These are phyloP conservation scores for Allomyces arbusculus DNA, from an alignment of 192 early-diverging fungal genomes.

Conservation along the genomic window DNA sequence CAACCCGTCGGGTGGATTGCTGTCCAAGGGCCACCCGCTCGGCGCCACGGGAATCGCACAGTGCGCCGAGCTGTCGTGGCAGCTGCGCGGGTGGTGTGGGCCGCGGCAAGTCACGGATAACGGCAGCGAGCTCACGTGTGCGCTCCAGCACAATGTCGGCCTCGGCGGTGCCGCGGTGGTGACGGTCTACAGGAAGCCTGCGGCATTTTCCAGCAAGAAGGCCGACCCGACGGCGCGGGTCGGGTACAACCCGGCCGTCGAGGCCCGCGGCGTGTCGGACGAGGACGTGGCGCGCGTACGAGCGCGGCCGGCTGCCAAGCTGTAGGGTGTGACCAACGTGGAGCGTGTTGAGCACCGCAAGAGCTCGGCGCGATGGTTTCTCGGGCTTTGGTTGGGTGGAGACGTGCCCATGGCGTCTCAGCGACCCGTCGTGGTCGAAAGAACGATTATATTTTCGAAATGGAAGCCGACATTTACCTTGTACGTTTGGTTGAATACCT, in stretches of 20 bases:
- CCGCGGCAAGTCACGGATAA: constrained; percentile 36
- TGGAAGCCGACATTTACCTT: no score
- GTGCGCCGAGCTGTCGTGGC: constrained; percentile 40
- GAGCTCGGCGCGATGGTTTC: no score
- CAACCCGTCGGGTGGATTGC: constrained; percentile 52
- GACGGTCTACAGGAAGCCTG: constrained; percentile 33
- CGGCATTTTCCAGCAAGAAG: constrained; percentile 8
- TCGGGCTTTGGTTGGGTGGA: no score
- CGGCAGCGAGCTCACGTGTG: constrained; percentile 18
- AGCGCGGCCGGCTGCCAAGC: background rate
- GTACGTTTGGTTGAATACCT: no score
- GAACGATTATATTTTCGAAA: no score
- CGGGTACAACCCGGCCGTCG: constrained; percentile 26
- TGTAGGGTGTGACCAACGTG: no score
- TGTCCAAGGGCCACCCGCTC: constrained; percentile 57
- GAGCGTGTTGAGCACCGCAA: no score
- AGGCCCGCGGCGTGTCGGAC: constrained; percentile 32
- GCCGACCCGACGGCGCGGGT: constrained; percentile 7
- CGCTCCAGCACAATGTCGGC: constrained; percentile 54
- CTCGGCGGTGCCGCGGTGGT: constrained; percentile 53
- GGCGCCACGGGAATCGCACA: constrained; percentile 59
- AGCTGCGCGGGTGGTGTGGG: constrained; percentile 40
- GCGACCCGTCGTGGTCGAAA: no score
- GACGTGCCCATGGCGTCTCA: no score
- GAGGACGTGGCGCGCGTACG: constrained; percentile 26